A percentile compares a stretch with the other conserved stretches of the same genome.
phyloP scores from a whole-genome alignment of 1,284 basidiomycete species.

The Irpex lacteus region DNA sequence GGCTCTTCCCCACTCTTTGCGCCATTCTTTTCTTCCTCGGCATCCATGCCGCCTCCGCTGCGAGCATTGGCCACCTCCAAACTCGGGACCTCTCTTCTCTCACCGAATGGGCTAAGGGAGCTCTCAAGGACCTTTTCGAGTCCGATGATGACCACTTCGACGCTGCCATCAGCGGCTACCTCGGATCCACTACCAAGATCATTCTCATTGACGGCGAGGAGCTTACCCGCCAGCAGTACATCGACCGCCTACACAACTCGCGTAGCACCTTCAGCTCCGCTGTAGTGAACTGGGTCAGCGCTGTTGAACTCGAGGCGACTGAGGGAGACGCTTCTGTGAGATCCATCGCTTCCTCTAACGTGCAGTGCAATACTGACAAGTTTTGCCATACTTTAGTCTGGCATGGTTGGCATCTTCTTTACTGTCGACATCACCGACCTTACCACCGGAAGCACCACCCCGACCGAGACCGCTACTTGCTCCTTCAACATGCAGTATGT shows the following conservation, averaged over 20 bases:
- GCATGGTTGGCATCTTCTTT: neutral
- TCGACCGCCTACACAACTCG: constrained; percentile 18
- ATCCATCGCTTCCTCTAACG: neutral
- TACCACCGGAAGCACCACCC: neutral
- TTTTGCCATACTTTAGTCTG: neutral
- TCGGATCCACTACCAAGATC: constrained; percentile 24
- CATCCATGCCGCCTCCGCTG: neutral
- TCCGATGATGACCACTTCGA: constrained; percentile 31
- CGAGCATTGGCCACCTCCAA: neutral
- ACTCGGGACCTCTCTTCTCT: constrained; percentile 28
- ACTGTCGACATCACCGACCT: neutral
- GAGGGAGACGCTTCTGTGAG: neutral
- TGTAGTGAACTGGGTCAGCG: neutral
- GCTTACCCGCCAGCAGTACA: constrained; percentile 24
- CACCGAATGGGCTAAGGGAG: constrained; percentile 33
- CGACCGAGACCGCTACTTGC: neutral
- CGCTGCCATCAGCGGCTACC: constrained; percentile 31
- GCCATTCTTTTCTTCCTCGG: neutral
- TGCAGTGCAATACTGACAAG: neutral
- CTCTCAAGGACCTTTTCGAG: constrained; percentile 29
- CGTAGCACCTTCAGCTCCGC: neutral
- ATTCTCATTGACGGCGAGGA: constrained; percentile 34
- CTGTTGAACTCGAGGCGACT: neutral
- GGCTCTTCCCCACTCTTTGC: neutral
- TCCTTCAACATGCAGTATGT: neutral